Evolutionary conservation across 225 moss, liverwort and hornwort genomes (phyloP).

Genomic region (Pseudoscleropodium purum): DNA sequence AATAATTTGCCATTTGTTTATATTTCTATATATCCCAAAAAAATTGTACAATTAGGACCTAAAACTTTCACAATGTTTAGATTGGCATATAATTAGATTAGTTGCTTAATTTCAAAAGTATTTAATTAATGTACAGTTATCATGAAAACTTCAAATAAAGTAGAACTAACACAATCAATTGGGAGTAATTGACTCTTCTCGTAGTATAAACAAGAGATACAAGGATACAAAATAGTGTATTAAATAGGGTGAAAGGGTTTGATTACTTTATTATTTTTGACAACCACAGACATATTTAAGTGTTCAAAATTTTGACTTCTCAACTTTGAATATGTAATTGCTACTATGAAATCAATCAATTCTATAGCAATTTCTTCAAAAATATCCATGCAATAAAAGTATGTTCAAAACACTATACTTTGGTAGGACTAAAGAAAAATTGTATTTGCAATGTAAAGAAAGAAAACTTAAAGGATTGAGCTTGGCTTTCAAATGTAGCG

Average conservation of each 20-base stretch:
- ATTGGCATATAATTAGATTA: background rate
- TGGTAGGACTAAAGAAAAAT: accelerated
- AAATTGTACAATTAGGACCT: background rate
- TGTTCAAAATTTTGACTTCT: background rate
- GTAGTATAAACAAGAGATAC: accelerated
- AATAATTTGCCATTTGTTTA: background rate
- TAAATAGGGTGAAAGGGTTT: accelerated
- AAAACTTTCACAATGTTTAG: background rate
- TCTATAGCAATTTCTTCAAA: background rate
- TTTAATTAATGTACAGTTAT: background rate
- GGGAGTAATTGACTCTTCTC: accelerated
- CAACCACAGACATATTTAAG: background rate
- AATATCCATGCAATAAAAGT: no score
- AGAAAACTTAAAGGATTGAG: accelerated
- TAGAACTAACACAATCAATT: background rate
- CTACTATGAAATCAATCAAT: background rate
- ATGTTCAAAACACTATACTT: background rate
- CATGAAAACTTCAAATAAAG: background rate
- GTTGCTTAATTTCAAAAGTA: background rate
- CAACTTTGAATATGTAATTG: background rate
- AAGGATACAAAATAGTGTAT: background rate
- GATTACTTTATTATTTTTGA: background rate
- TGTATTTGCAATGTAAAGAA: background rate
- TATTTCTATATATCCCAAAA: no score
- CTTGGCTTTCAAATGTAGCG: background rate